A percentile compares a stretch with the other conserved stretches of the same genome.
Evolutionary conservation across 805 yeast genomes (phyloP).

Genomic region (Ogataea parapolymorpha): DNA sequence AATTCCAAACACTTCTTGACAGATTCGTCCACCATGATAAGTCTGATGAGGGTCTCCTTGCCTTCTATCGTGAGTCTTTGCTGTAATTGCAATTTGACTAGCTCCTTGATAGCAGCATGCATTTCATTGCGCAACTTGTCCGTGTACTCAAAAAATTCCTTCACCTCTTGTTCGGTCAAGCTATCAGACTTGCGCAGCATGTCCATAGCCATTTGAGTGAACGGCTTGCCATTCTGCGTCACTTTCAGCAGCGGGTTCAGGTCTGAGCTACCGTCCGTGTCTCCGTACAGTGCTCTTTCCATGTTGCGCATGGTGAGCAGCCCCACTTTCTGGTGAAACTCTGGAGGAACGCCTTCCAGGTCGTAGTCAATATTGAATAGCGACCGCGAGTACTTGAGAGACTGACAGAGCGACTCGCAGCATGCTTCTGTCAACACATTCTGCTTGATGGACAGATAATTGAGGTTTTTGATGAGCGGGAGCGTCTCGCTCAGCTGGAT

Average conservation of each 20-base stretch:
- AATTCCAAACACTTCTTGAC: constrained; percentile 52
- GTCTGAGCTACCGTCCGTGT: constrained; percentile 1
- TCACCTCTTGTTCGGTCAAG: constrained; percentile 16
- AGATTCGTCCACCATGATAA: constrained; percentile 67
- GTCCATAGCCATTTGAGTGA: constrained; percentile 23
- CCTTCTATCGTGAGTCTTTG: constrained; percentile 61
- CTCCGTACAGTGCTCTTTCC: constrained; percentile 49
- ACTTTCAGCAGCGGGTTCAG: not conserved
- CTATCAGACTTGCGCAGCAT: constrained; percentile 16
- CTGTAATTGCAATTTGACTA: constrained; percentile 55
- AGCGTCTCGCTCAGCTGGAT: constrained; percentile 62
- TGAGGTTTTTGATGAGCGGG: constrained; percentile 62
- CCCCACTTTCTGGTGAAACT: constrained; percentile 68
- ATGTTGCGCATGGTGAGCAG: constrained; percentile 79
- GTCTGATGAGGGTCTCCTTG: constrained; percentile 68
- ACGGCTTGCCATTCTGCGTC: constrained; percentile 13
- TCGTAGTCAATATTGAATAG: constrained; percentile 69
- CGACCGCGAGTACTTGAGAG: constrained; percentile 63
- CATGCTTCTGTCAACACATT: constrained; percentile 58
- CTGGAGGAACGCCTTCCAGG: constrained; percentile 54
- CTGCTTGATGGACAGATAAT: constrained; percentile 67
- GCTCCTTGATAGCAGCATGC: constrained; percentile 49
- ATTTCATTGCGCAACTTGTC: constrained; percentile 38
- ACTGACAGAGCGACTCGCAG: constrained; percentile 63
- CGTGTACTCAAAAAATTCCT: constrained; percentile 39